Evolutionary conservation across 2,329 filamentous ascomycete species (phyloP), one percentile per base, ranked within the genome.

Genomic region (Colletotrichum eremochloae): DNA sequence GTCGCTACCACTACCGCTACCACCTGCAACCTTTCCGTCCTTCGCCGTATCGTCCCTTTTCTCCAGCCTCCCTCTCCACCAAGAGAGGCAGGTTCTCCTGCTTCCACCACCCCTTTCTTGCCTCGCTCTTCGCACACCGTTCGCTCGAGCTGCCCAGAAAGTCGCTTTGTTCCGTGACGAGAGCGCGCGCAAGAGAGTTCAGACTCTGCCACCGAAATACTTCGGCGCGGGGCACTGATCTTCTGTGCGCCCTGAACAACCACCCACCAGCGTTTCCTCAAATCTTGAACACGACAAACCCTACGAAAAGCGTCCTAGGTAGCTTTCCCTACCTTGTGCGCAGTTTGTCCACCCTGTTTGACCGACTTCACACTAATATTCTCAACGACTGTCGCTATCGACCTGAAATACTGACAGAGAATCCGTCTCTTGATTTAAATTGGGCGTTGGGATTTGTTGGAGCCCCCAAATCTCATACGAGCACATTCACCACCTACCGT

Each of bases 41-140:
- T 46, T 72, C 60, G 50, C 62, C 50, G 29, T 55, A 42, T 29
- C 15, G 62, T 31, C 46, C 24, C n/a, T 63, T 8, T 11, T 20
- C 24, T 46, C 70, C 66, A 70, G 70, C 70, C 70, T 72, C 69
- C 57, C 63, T 72, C 66, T 70, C 70, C 70, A 65, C 66, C 70
- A 62, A 29, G 55, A 72, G 66, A 70, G 70, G 66, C 67, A 72
- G 66, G 48, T 70, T 72, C 62, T 65, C 65, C 61, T 72, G 55
- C 55, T 72, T 20, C 61, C 60, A 61, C 60, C 55, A 61, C 57
- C 55, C 36, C 20, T 29, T 56, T 56, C 20, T 48, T 24, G 38
- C 58, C 56, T 42, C 15, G 7, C 29, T 20, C 65, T 44, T 64
- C 38, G 57, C 38, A 24, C 69, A 60, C 36, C 64, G 12, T 40